Evolutionary conservation across 2,329 filamentous ascomycete genomes (phyloP).

Genomic region (Incumbomyces delicatus): DNA sequence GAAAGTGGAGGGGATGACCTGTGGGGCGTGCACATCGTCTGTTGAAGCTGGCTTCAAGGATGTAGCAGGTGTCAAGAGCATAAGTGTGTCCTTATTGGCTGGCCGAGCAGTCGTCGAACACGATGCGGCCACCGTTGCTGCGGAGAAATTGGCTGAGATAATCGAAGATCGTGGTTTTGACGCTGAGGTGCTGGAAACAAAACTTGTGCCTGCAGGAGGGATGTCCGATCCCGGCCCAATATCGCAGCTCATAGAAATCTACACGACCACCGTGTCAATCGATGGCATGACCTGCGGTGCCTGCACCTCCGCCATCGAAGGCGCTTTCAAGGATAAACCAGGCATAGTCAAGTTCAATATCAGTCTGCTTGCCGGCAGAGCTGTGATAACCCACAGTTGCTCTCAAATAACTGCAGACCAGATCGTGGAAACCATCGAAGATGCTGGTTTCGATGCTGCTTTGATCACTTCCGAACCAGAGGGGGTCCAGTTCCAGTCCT

Average conservation of each 20-base stretch:
- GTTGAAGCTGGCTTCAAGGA: constrained; percentile 72
- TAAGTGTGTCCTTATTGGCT: constrained; percentile 74
- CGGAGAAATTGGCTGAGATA: constrained; percentile 47
- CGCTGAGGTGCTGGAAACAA: constrained; percentile 66
- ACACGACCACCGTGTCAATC: constrained; percentile 76
- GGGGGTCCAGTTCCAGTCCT: constrained; percentile 41
- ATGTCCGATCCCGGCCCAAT: constrained; percentile 23
- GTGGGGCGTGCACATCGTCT: constrained; percentile 78
- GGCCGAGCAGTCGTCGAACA: constrained; percentile 81
- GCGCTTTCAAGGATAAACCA: constrained; percentile 64
- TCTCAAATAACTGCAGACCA: constrained; percentile 59
- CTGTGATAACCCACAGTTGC: constrained; percentile 75
- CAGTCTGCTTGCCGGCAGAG: constrained; percentile 83
- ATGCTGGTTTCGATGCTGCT: constrained; percentile 76
- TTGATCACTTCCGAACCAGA: constrained; percentile 67
- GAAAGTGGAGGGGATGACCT: constrained; percentile 80
- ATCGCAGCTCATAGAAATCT: constrained; percentile 31
- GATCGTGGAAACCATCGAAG: constrained; percentile 76
- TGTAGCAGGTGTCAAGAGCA: constrained; percentile 60
- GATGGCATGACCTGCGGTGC: constrained; percentile 97
- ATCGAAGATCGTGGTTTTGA: constrained; percentile 67
- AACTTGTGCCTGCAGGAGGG: constrained; percentile 26
- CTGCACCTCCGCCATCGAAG: constrained; percentile 84
- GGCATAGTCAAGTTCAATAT: constrained; percentile 88
- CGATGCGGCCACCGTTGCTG: constrained; percentile 47